phyloP scores from a whole-genome alignment of 179 eudicot genomes.

The Carnegiea gigantea region DNA sequence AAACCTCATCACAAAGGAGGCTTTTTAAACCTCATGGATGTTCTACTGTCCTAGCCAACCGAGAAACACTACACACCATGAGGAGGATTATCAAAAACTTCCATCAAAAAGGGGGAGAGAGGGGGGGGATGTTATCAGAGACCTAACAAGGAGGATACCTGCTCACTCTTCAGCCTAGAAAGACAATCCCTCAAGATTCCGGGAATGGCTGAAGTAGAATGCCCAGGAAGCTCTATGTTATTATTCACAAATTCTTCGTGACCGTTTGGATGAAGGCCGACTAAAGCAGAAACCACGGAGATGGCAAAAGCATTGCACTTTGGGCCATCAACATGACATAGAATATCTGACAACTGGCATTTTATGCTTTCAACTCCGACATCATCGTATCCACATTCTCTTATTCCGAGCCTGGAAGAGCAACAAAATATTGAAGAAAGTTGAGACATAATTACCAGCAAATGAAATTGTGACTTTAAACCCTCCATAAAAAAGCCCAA shows the following conservation, averaged over 20 bases:
- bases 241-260: constrained; percentile 22
- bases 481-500: neutral
- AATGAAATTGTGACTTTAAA: neutral
- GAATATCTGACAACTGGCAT: constrained; percentile 32
- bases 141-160: constrained; percentile 13
- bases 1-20: too few species aligned
- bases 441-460: neutral
- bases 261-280: constrained; percentile 30
- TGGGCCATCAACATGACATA: constrained; percentile 25
- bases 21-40: too few species aligned
- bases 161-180: constrained; percentile 25
- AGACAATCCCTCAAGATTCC: constrained; percentile 17
- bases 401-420: constrained; percentile 32
- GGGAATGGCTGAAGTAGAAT: constrained; percentile 3
- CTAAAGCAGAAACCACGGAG: constrained; percentile 47
- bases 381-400: constrained; percentile 55
- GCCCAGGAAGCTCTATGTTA: neutral
- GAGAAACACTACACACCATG: neutral
- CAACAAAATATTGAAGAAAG: neutral
- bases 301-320: constrained; percentile 30
- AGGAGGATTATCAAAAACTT: too few species aligned
- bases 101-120: neutral
- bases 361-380: constrained; percentile 47
- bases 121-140: neutral
- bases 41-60: neutral